Base-by-base conservation (phyloP, 176 grass and related monocot species). In the Themeda triandra region DNA sequence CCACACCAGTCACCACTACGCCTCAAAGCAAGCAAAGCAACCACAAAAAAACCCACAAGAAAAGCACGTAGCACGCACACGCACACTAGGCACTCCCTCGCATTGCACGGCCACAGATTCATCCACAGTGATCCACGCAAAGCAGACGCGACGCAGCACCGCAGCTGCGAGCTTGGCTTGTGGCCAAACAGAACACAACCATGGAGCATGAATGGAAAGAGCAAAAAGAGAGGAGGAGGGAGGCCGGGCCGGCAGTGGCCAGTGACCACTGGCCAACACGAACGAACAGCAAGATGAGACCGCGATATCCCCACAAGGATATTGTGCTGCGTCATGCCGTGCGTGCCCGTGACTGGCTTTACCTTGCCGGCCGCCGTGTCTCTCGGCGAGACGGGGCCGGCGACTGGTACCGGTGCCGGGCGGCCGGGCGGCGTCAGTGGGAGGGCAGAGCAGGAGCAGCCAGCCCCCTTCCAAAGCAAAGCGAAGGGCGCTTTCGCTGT, bases 401-500 rank as follows among this genome's bases (percentile, higher is more conserved):
- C n/a, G n/a, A n/a, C n/a, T n/a, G n/a, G n/a, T n/a, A n/a, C 17
- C 15, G 48, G 48, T 54, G 49, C 29, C 31, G 13, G 83, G 59
- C 35, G 36, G 37, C 1, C 10, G 13, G 60, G 13, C 36, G 45
- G 41, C 73, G 63, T 45, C 80, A 83, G 80, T 80, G 89, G 76
- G 53, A 56, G 77, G 13, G 54, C 46, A 18, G n/a, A 72, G n/a
- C 13, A 32, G 62, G n/a, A 71, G 23, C 13, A 30, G 63, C 0
- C 13, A 30, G 63, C 0, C 35, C 32, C 66, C 85, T 81, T 72
- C 77, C 27, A 84, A 66, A 91, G 89, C 77, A 27, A 82, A 83
- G 48, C 46, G 2, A 46, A 19, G 28, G 12, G 25, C 71, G 69
- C 85, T 87, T 81, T 91, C 32, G 80, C 85, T 76, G 63, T 59